These are phyloP conservation scores for Cordyceps cateniannulata DNA, from an alignment of 2,329 filamentous ascomycete genomes.

Conservation along the genomic window DNA sequence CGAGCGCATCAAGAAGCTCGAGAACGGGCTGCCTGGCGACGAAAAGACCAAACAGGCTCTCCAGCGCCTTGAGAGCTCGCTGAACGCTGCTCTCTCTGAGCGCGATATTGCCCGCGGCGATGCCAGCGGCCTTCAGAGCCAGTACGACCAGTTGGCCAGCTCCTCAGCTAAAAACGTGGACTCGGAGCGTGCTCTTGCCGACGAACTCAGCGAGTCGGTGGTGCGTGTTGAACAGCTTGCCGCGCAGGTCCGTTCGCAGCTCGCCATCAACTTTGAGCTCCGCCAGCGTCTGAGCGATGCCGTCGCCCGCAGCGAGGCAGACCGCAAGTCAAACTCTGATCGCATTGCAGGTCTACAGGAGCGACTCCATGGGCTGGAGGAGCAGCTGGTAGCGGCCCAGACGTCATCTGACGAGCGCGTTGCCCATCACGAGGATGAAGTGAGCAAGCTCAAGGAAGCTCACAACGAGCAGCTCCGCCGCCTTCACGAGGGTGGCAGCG, in stretches of 20 bases:
- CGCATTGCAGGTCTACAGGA: conserved; percentile 81
- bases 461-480: conserved; percentile 73
- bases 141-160: conserved; percentile 51
- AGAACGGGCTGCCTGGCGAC: conserved; percentile 42
- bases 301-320: conserved; percentile 74
- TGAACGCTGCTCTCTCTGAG: conserved; percentile 63
- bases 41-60: conserved; percentile 58
- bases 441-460: conserved; percentile 66
- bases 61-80: conserved; percentile 59
- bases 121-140: conserved; percentile 52
- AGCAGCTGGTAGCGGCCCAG: conserved; percentile 76
- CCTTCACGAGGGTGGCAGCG: conserved; percentile 44
- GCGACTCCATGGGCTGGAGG: conserved; percentile 74
- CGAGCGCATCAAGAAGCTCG: conserved; percentile 58
- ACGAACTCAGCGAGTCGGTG: conserved; percentile 67
- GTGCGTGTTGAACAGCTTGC: conserved; percentile 74
- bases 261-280: conserved; percentile 69
- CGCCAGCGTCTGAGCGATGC: conserved; percentile 71
- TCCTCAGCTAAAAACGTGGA: conserved; percentile 50
- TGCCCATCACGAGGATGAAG: conserved; percentile 77
- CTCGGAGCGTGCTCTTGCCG: conserved; percentile 58
- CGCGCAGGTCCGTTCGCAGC: conserved; percentile 69
- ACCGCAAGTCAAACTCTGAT: conserved; percentile 71
- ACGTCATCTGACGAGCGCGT: conserved; percentile 81
- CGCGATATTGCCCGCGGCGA: conserved; percentile 66